phyloP scores from a whole-genome alignment of 1,284 basidiomycete species.

The Moesziomyces antarcticus region DNA sequence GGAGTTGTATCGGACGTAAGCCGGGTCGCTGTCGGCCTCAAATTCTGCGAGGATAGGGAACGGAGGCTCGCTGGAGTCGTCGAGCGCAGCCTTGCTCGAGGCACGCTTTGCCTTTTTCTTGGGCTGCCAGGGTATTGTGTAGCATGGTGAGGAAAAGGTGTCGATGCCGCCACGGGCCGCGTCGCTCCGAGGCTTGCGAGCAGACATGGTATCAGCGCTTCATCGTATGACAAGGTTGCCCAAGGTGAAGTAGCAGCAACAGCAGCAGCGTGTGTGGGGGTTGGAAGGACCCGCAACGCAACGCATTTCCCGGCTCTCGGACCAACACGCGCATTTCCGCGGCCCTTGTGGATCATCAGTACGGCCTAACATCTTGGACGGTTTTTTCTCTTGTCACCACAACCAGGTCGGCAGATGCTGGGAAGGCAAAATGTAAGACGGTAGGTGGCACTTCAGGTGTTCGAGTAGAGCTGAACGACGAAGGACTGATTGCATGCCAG shows the following conservation, averaged over 20 bases:
- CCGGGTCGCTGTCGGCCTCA: conserved; percentile 35
- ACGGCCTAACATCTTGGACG: no score
- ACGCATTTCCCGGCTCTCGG: conserved; percentile 31
- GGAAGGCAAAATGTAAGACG: no score
- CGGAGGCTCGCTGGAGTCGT: conserved; percentile 3
- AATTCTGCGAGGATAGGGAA: conserved; percentile 41
- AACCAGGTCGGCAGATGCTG: no score
- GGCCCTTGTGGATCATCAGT: no score
- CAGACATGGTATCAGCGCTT: conserved; percentile 14
- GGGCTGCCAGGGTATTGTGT: conserved; percentile 47
- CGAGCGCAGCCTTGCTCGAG: background rate
- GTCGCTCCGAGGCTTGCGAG: conserved; percentile 12
- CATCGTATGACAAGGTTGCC: background rate
- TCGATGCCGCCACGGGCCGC: conserved; percentile 26
- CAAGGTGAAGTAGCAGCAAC: no score
- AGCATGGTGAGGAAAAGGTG: conserved; percentile 41
- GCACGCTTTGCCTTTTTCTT: conserved; percentile 19
- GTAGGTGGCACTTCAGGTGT: no score
- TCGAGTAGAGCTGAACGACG: no score
- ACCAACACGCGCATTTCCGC: conserved; percentile 26
- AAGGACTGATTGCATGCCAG: no score
- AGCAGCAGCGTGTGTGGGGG: no score
- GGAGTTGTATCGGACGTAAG: conserved; percentile 28
- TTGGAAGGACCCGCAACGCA: background rate
- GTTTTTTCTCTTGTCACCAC: no score